These are phyloP conservation scores for Drechmeria coniospora DNA, from an alignment of 2,329 filamentous ascomycete species.

Conservation along the genomic window DNA sequence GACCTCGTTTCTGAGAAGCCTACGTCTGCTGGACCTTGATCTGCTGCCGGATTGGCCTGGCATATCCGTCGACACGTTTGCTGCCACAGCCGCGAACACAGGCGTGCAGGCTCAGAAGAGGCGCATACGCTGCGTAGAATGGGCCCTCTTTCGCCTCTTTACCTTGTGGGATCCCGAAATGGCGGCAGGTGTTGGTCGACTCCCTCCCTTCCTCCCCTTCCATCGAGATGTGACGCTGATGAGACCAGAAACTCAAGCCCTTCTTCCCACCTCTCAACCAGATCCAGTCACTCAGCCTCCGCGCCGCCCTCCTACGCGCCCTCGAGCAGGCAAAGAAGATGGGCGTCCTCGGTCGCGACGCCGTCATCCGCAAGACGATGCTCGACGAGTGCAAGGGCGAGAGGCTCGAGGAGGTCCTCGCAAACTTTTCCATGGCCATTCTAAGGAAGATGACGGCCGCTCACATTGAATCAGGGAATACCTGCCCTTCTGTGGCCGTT, in stretches of 20 bases:
- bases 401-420: slow-evolving; percentile 72
- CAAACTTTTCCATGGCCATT: slow-evolving; percentile 70
- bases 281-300: slow-evolving; percentile 78
- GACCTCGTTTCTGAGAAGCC: slow-evolving; percentile 56
- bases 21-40: slow-evolving; percentile 72
- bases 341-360: slow-evolving; percentile 65
- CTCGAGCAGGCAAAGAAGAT: slow-evolving; percentile 81
- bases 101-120: slow-evolving; percentile 63
- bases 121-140: slow-evolving; percentile 71
- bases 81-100: slow-evolving; percentile 40
- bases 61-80: slow-evolving; percentile 57
- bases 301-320: slow-evolving; percentile 64
- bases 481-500: slow-evolving; percentile 34
- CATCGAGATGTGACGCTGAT: too few relatives aligned
- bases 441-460: slow-evolving; percentile 50
- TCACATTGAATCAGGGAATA: slow-evolving; percentile 19
- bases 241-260: slow-evolving; percentile 76
- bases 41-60: slow-evolving; percentile 62
- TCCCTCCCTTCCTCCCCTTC: too few relatives aligned
- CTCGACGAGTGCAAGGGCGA: slow-evolving; percentile 92
- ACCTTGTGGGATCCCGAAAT: slow-evolving; percentile 66
- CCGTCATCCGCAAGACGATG: slow-evolving; percentile 81
- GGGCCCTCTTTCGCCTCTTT: slow-evolving; percentile 81
- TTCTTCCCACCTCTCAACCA: slow-evolving; percentile 87
- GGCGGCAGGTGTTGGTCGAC: slow-evolving; percentile 51